Evolutionary conservation across 1,139 yeast genomes (phyloP).

Genomic region (Suhomyces kunorum): DNA sequence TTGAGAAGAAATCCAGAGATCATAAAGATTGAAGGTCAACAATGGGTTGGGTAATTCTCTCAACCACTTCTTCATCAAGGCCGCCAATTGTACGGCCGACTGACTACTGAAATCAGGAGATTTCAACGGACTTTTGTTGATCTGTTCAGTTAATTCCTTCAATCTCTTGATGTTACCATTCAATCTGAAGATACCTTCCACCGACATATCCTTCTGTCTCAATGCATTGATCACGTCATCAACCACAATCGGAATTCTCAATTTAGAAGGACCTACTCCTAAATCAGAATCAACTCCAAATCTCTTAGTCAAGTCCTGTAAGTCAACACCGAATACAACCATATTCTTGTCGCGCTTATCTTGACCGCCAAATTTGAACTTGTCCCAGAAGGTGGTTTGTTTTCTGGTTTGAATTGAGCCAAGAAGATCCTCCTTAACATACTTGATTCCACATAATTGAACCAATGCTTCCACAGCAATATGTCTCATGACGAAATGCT

Average conservation of each 20-base stretch:
- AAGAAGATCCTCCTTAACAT: constrained; percentile 53
- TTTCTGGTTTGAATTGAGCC: constrained; percentile 59
- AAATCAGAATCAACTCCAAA: constrained; percentile 86
- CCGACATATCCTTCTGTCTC: constrained; percentile 91
- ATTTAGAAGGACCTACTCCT: constrained; percentile 81
- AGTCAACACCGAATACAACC: constrained; percentile 76
- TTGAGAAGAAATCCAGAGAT: constrained; percentile 80
- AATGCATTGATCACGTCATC: constrained; percentile 85
- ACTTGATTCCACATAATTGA: constrained; percentile 37
- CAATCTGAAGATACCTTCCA: constrained; percentile 93
- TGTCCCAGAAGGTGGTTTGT: constrained; percentile 74
- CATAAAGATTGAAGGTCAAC: constrained; percentile 73
- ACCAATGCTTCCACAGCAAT: constrained; percentile 66
- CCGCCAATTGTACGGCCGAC: constrained; percentile 91
- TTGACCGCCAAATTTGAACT: constrained; percentile 46
- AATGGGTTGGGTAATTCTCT: constrained; percentile 93
- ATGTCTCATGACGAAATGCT: constrained; percentile 64
- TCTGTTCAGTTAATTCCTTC: constrained; percentile 70
- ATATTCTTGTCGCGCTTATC: constrained; percentile 28
- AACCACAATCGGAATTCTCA: constrained; percentile 80
- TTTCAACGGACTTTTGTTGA: constrained; percentile 72
- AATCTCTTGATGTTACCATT: constrained; percentile 91
- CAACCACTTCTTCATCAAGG: constrained; percentile 84
- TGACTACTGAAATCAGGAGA: constrained; percentile 76
- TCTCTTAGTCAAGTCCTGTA: constrained; percentile 67